A percentile compares a stretch with the other conserved stretches of the same genome.
These are phyloP conservation scores for Breynia disticha DNA, from an alignment of 441 rosid species.

Conservation along the genomic window DNA sequence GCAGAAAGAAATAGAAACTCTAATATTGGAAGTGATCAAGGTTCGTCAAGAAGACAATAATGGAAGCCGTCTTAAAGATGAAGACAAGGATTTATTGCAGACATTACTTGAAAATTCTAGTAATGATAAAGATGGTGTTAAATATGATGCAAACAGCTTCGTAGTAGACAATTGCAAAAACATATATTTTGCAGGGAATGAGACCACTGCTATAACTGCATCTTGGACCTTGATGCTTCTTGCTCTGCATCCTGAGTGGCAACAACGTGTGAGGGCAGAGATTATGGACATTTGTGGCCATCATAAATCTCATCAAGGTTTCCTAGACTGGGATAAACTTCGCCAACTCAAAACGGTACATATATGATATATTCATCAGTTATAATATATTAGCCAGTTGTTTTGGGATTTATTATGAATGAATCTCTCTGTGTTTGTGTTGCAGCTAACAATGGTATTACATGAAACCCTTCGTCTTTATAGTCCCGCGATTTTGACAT, in stretches of 20 bases:
- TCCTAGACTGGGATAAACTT: conserved; percentile 17
- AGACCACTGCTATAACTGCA: conserved; percentile 19
- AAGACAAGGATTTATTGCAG: conserved; percentile 22
- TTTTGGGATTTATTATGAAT: not conserved
- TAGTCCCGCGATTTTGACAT: conserved; percentile 10
- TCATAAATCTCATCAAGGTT: not conserved
- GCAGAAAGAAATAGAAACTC: conserved; percentile 16
- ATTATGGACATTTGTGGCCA: conserved; percentile 5
- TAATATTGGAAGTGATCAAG: conserved; percentile 17
- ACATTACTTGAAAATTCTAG: conserved; percentile 18
- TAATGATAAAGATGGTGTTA: not conserved
- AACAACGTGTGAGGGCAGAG: conserved; percentile 25
- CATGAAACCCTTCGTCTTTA: conserved; percentile 28
- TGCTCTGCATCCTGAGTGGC: conserved; percentile 29
- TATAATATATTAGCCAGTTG: not conserved
- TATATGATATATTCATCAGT: no score
- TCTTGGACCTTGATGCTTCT: conserved; percentile 30
- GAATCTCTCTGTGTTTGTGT: not conserved
- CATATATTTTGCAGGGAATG: conserved; percentile 30
- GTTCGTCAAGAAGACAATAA: conserved; percentile 12
- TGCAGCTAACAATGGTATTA: conserved; percentile 22
- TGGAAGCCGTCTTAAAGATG: not conserved
- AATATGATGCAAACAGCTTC: conserved; percentile 2
- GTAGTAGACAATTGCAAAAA: conserved; percentile 32
- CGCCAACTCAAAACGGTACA: conserved; percentile 25